Percentiles rank a stretch among this genome's conserved stretches.
These are phyloP conservation scores for Oryza punctata DNA, from an alignment of 176 grass and related monocot species.

Conservation along the genomic window DNA sequence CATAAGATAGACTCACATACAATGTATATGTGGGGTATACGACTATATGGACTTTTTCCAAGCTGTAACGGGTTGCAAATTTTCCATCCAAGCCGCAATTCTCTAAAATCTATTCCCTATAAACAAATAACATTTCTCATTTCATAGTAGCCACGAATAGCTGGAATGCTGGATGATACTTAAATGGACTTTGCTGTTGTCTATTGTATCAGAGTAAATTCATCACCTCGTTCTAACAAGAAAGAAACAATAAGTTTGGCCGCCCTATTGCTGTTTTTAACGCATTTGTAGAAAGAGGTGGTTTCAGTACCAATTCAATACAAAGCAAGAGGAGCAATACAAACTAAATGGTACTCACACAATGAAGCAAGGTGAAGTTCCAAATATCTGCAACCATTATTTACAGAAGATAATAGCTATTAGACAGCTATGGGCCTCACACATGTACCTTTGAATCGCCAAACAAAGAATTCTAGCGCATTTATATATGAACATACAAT, in stretches of 20 bases:
- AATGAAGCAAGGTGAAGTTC: slow-evolving; percentile 18
- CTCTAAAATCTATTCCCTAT: not conserved
- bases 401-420: slow-evolving; percentile 45
- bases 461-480: slow-evolving; percentile 52
- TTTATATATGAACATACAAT: slow-evolving; percentile 45
- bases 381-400: slow-evolving; percentile 51
- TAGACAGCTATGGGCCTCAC: slow-evolving; percentile 23
- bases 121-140: not conserved
- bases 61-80: not conserved
- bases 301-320: not conserved
- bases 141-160: not conserved
- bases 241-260: not conserved
- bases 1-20: too few relatives aligned
- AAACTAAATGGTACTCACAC: slow-evolving; percentile 7
- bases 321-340: not conserved
- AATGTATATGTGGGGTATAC: too few relatives aligned
- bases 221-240: not conserved
- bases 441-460: slow-evolving; percentile 36
- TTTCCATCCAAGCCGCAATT: not conserved
- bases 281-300: not conserved
- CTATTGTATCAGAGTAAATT: not conserved
- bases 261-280: not conserved
- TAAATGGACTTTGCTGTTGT: not conserved
- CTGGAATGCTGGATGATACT: not conserved
- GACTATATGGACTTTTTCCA: too few relatives aligned